These are phyloP conservation scores for Lentinula boryana DNA, from an alignment of 768 basidiomycete species.

Conservation along the genomic window DNA sequence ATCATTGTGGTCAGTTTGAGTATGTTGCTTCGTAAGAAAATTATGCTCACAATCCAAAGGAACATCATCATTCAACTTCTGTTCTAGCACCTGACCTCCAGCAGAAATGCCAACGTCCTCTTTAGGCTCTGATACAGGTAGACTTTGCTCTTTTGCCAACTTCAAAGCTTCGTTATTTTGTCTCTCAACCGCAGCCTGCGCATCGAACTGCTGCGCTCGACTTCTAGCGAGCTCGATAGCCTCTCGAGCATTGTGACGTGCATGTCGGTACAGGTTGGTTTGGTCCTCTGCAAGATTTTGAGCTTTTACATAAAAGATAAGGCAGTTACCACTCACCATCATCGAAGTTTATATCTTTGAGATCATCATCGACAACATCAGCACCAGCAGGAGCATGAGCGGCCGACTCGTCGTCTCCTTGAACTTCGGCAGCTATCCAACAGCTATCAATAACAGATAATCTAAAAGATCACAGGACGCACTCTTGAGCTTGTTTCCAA, in stretches of 20 bases:
- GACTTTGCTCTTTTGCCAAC: constrained; percentile 50
- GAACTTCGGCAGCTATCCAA: constrained; percentile 64
- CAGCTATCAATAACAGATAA: constrained; percentile 10
- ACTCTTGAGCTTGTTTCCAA: constrained; percentile 95
- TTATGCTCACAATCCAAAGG: constrained; percentile 65
- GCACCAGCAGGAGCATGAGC: constrained; percentile 47
- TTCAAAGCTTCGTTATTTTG: constrained; percentile 75
- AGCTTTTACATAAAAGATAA: constrained; percentile 1
- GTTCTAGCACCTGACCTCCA: constrained; percentile 26
- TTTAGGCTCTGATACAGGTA: neutral
- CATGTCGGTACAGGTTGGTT: constrained; percentile 80
- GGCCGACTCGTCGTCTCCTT: constrained; percentile 44
- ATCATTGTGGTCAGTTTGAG: neutral
- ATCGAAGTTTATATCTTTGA: constrained; percentile 86
- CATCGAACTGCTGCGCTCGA: constrained; percentile 82
- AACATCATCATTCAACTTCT: constrained; percentile 26
- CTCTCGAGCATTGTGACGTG: constrained; percentile 83
- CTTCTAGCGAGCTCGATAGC: constrained; percentile 75
- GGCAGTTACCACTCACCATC: constrained; percentile 52
- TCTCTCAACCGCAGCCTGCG: constrained; percentile 71
- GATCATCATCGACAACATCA: constrained; percentile 41
- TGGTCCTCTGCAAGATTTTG: constrained; percentile 60
- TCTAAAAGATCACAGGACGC: constrained; percentile 19
- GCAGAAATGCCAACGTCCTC: constrained; percentile 25
- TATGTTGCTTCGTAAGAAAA: neutral